Evolutionary conservation across 495 filamentous ascomycete genomes (phyloP).

Genomic region (Penicillium waksmanii): DNA sequence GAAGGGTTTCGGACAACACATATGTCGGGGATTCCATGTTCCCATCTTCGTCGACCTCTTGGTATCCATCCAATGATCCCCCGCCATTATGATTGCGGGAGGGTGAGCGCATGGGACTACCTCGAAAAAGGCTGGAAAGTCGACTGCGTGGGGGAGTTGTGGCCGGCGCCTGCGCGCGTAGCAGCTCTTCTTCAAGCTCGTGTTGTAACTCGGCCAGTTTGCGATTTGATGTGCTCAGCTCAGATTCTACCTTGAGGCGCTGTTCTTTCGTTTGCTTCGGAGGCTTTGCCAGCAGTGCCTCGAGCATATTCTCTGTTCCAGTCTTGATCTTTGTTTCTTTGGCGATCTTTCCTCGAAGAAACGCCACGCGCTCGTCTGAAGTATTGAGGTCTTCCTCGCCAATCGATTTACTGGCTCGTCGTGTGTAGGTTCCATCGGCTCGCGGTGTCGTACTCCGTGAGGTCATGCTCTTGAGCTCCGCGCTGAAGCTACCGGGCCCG

Average conservation of each 20-base stretch:
- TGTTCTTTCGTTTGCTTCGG: constrained; percentile 95
- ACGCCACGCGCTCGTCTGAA: constrained; percentile 73
- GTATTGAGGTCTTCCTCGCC: constrained; percentile 61
- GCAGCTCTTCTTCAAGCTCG: constrained; percentile 75
- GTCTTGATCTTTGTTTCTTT: constrained; percentile 97
- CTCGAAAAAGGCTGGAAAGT: constrained; percentile 69
- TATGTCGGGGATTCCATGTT: constrained; percentile 88
- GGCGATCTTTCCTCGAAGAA: constrained; percentile 79
- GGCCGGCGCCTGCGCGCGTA: constrained; percentile 62
- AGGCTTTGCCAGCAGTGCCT: constrained; percentile 92
- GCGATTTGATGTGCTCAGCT: constrained; percentile 87
- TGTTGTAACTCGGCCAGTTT: constrained; percentile 82
- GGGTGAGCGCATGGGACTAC: constrained; percentile 67
- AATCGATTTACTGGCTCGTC: constrained; percentile 64
- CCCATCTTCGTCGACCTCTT: constrained; percentile 53
- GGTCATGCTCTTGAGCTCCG: constrained; percentile 79
- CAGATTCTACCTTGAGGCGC: constrained; percentile 80
- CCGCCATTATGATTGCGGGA: constrained; percentile 51
- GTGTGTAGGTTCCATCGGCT: constrained; percentile 58
- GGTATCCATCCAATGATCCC: constrained; percentile 48
- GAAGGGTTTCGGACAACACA: constrained; percentile 83
- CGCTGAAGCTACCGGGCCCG: constrained; percentile 89
- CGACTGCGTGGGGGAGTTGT: constrained; percentile 68
- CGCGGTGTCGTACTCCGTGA: constrained; percentile 71
- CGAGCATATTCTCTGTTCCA: constrained; percentile 95